Evolutionary conservation across 2,329 filamentous ascomycete genomes (phyloP).

Genomic region (Pseudogymnoascus sp.): DNA sequence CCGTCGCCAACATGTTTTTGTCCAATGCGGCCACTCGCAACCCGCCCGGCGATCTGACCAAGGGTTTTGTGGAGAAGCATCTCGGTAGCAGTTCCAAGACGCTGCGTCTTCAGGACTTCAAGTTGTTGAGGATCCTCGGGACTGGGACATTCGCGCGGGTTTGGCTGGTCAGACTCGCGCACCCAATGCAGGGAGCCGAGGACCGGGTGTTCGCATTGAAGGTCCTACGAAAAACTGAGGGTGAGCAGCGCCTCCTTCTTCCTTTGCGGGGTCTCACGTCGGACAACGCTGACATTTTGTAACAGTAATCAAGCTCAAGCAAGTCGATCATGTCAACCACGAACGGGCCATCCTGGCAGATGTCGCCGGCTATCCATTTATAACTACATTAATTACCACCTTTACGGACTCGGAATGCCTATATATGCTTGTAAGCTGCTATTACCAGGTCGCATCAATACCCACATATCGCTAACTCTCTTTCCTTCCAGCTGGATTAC

Average conservation of each 20-base stretch:
- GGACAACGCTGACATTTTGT: slow-evolving; percentile 14
- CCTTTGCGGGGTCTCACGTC: neutral
- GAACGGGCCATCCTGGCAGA: slow-evolving; percentile 73
- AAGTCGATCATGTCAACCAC: slow-evolving; percentile 80
- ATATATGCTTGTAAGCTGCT: slow-evolving; percentile 60
- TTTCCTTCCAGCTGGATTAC: slow-evolving; percentile 55
- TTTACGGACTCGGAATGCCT: slow-evolving; percentile 74
- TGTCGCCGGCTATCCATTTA: slow-evolving; percentile 76
- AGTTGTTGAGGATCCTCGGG: slow-evolving; percentile 11
- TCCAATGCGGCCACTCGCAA: slow-evolving; percentile 6
- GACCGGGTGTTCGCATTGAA: slow-evolving; percentile 74
- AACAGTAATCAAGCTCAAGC: slow-evolving; percentile 71
- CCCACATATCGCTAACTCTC: slow-evolving; percentile 6
- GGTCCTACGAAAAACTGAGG: slow-evolving; percentile 64
- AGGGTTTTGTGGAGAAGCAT: slow-evolving; percentile 7
- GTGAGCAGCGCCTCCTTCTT: slow-evolving; percentile 21
- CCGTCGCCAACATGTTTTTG: slow-evolving; percentile 8
- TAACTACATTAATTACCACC: slow-evolving; percentile 70
- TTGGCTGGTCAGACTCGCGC: slow-evolving; percentile 61
- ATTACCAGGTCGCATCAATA: neutral
- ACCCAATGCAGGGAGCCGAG: slow-evolving; percentile 46
- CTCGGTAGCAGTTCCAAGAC: slow-evolving; percentile 1
- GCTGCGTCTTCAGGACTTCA: slow-evolving; percentile 3
- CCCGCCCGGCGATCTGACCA: neutral
- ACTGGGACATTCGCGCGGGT: slow-evolving; percentile 73